Base-by-base conservation (phyloP, 108 stramenopile genomes). In the Heterococcus sp. region DNA sequence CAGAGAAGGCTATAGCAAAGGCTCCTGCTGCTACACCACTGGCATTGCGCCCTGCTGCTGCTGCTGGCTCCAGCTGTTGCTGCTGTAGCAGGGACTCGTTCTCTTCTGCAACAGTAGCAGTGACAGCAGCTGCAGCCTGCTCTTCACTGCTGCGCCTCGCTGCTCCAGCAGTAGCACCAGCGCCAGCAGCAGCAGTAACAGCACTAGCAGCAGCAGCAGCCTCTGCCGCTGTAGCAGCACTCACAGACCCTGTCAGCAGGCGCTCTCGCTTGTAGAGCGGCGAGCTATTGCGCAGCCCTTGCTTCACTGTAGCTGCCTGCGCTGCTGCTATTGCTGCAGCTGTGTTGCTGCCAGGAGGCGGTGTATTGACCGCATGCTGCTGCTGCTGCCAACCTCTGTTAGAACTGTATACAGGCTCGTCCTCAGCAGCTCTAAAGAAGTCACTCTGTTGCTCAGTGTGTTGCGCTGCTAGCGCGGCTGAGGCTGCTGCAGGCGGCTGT, bases 231-330 rank as follows among this genome's bases (percentile, higher is more conserved):
- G 4, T 8, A 21, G 3, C 37, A 37, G 26, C n/a, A n/a, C n/a
- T n/a, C n/a, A n/a, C n/a, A n/a, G n/a, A n/a, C n/a, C 74, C 74
- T 5, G 65, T 58, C 74, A 75, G n/a, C 63, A 65, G 63, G 34
- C 35, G 32, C 28, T 66, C 65, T 14, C 74, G 29, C 4, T 75
- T 64, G 35, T 75, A 75, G 29, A 75, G 36, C 21, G 74, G 74
- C 21, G 65, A 27, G 35, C 74, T 75, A 37, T 64, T 37, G 65
- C 65, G 63, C n/a, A 75, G 65, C 14, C 74, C 74, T 58, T 58
- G 46, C 46, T 21, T 8, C 46, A 58, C 46, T 14, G 46, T 58
- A 21, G 46, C 46, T 8, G 46, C 46, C 8, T 58, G 8, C 14
- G 46, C 46, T 21, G 8, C 46, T 21, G 8, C 46, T 21, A 21